Base-by-base conservation (phyloP, 306 rosid species). In the Acmispon strigosus region DNA sequence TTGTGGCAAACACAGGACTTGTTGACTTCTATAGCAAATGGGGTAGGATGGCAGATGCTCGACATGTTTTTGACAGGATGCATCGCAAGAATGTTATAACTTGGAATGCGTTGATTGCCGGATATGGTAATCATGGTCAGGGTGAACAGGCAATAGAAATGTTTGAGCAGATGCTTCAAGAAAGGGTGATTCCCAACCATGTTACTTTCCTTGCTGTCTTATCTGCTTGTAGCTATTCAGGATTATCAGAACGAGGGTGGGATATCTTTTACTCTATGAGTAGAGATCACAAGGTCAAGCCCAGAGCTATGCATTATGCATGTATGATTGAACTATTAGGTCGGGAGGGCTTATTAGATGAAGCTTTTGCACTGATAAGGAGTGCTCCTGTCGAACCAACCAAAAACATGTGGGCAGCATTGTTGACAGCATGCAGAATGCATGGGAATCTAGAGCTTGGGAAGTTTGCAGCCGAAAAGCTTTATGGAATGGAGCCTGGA, bases 251-350 rank as follows among this genome's bases (percentile, higher is more conserved):
- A 77, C 63, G 52, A 16, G 96, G 98, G 53, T 88, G 96, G 96
- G 92, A 90, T 63, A 70, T 86, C 50, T 92, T 92, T 60, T 66
- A 84, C 47, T 85, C 88, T 24, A 90, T 92, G 96, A 71, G 74
- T 44, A 78, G 76, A 62, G 93, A 86, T 78, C 78, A 88, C 82
- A 92, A 82, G 73, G 69, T 88, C 37, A 88, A 82, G 75, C 96
- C 96, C 42, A 91, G 96, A n/a, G 90, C 98, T n/a, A 92, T 92
- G 98, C 98, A 92, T 76, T 90, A 77, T 67, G 89, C 96, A 0
- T 90, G 96, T 74, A 90, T 92, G 93, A 75, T 92, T 42, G 98
- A 92, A 68, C 78, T 92, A 77, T 86, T 92, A 17, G 98, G 98
- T 24, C 81, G 84, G 63, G 92, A 90, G 62, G 96, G 96, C 22